Evolutionary conservation across 2,329 filamentous ascomycete genomes (phyloP).

Genomic region (Neurospora sp.): DNA sequence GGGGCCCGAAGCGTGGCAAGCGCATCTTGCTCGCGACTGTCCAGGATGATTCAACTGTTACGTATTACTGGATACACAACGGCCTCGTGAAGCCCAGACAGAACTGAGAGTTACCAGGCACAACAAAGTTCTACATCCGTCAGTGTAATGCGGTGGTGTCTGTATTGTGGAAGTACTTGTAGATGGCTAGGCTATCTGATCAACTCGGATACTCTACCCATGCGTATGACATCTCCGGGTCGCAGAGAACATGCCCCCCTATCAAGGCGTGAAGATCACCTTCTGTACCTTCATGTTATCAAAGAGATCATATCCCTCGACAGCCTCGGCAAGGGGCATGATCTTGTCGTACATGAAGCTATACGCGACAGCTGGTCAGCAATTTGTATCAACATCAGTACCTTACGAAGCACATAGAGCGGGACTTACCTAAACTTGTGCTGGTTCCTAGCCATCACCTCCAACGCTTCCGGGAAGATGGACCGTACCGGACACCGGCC

Average conservation of each 20-base stretch:
- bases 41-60: slow-evolving; percentile 72
- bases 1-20: slow-evolving; percentile 44
- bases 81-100: slow-evolving; percentile 81
- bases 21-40: slow-evolving; percentile 64
- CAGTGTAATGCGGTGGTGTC: not conserved
- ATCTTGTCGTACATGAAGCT: slow-evolving; percentile 72
- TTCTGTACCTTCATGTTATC: slow-evolving; percentile 66
- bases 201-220: not conserved
- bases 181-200: not conserved
- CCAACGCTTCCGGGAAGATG: slow-evolving; percentile 56
- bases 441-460: slow-evolving; percentile 56
- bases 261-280: slow-evolving; percentile 53
- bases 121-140: not conserved
- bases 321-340: slow-evolving; percentile 58
- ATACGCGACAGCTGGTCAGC: slow-evolving; percentile 1
- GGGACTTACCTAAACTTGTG: slow-evolving; percentile 51
- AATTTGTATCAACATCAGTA: not conserved
- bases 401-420: not conserved
- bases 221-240: not conserved
- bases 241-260: not conserved
- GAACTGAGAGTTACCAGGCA: slow-evolving; percentile 42
- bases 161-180: not conserved
- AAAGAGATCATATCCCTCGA: slow-evolving; percentile 61
- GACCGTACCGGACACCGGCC: slow-evolving; percentile 66
- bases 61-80: slow-evolving; percentile 78